Base-by-base conservation (phyloP, 116 monocot genomes). In the Zostera marina region DNA sequence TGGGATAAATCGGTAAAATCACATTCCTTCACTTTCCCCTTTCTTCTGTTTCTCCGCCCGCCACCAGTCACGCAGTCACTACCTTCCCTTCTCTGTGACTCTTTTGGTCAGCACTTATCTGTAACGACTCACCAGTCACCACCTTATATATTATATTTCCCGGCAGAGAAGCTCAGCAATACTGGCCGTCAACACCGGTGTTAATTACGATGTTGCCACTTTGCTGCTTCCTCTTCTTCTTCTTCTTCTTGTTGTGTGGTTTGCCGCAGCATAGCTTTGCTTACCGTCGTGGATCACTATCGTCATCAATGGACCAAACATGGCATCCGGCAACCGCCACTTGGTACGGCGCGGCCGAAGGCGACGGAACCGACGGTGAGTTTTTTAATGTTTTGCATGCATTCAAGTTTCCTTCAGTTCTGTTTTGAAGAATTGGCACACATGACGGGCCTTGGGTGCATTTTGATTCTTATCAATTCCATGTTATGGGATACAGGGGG, bases 291-390 rank as follows among this genome's bases (percentile, higher is more conserved):
- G 44, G 3, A 11, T 51, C 2, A 32, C 5, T 5, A 32, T 32
- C 32, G 5, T 32, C 32, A 32, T 32, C 32, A 32, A 32, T 46
- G 11, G 78, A 81, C 66, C 60, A 60, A 23, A 71, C 76, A 19
- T 93, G 92, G 92, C 77, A 63, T 25, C 76, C 87, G 8, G 92
- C 92, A 9, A 87, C 81, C 26, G 92, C 92, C 10, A 93, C 92
- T 9, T 93, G 92, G 92, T 93, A 93, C 69, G 92, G 92, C 13
- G 72, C 68, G 70, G 61, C 92, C 60, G 87, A 93, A 43, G 92
- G 92, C 61, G 92, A 93, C 59, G 92, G 92, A 64, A 93, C 87
- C 66, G 76, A 81, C 64, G 92, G 92, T 93, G 47, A 69, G 66
- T 21, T 51, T 2, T 20, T 16, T 0, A 16, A 47, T 47, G 13